Conservation (phyloP, 331 rosid genomes). For the Erythrophleum ivorense region DNA sequence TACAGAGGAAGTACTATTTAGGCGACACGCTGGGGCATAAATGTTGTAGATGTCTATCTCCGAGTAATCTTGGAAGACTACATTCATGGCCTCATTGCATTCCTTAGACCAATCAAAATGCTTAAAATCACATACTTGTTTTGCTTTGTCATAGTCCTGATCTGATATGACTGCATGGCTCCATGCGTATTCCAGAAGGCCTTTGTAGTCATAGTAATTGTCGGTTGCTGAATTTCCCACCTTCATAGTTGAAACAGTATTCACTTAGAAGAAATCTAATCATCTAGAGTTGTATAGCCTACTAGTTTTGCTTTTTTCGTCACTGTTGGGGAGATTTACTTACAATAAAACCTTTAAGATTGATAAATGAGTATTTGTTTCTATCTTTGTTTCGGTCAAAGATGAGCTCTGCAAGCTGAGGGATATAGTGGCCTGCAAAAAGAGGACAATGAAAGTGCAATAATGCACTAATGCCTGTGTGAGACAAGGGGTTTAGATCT, state of each 20-base stretch:
- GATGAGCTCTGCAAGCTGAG: constrained; percentile 62
- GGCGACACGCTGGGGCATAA: constrained; percentile 51
- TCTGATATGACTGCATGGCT: constrained; percentile 65
- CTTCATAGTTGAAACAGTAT: constrained; percentile 25
- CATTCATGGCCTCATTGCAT: constrained; percentile 51
- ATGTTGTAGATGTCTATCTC: constrained; percentile 66
- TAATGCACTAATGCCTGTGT: background rate
- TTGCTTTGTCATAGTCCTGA: constrained; percentile 53
- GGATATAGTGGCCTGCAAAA: constrained; percentile 59
- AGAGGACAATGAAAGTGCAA: background rate
- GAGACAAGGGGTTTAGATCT: background rate
- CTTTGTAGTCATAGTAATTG: constrained; percentile 49
- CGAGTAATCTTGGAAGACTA: constrained; percentile 43
- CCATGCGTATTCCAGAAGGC: constrained; percentile 63
- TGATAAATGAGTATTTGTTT: constrained; percentile 49
- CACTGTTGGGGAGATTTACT: constrained; percentile 32
- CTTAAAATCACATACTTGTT: constrained; percentile 55
- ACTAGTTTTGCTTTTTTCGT: background rate
- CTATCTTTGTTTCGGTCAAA: constrained; percentile 55
- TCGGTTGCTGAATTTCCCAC: constrained; percentile 63
- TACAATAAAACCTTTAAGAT: constrained; percentile 65
- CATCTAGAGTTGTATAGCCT: background rate
- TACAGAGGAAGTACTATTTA: constrained; percentile 43
- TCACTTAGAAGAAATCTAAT: constrained; percentile 13
- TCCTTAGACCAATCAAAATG: constrained; percentile 49